Conservation (phyloP, 202 grass and related monocot species). For the Hordeum pubiflorum region DNA sequence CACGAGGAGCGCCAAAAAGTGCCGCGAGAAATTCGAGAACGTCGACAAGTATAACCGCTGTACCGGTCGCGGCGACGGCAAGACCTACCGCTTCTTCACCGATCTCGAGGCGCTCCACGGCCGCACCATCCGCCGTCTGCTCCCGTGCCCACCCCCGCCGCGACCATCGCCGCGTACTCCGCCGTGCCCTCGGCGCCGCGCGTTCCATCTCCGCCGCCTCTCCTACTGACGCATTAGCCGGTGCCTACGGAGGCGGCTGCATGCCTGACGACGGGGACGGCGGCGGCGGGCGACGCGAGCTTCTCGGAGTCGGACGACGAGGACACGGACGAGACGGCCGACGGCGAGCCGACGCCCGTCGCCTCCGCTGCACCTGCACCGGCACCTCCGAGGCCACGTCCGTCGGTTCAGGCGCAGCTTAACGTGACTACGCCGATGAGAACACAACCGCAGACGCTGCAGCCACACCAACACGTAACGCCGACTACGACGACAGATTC, state of each 20-base stretch:
- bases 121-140: background rate
- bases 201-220: background rate
- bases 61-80: constrained; percentile 74
- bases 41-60: constrained; percentile 99
- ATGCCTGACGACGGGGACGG: background rate
- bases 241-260: background rate
- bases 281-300: constrained; percentile 20
- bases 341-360: constrained; percentile 27
- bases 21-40: constrained; percentile 99
- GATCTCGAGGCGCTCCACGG: constrained; percentile 88
- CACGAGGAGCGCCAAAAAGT: constrained; percentile 83
- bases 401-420: background rate
- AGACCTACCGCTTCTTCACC: constrained; percentile 78
- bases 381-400: background rate
- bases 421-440: background rate
- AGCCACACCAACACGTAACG: background rate
- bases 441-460: constrained; percentile 2
- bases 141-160: background rate
- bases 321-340: constrained; percentile 52
- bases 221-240: background rate
- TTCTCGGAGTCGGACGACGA: constrained; percentile 69
- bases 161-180: background rate
- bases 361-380: constrained; percentile 28
- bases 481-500: background rate
- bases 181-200: background rate